Base-by-base conservation (phyloP, 164 flowering plant species). In the Piper longum region DNA sequence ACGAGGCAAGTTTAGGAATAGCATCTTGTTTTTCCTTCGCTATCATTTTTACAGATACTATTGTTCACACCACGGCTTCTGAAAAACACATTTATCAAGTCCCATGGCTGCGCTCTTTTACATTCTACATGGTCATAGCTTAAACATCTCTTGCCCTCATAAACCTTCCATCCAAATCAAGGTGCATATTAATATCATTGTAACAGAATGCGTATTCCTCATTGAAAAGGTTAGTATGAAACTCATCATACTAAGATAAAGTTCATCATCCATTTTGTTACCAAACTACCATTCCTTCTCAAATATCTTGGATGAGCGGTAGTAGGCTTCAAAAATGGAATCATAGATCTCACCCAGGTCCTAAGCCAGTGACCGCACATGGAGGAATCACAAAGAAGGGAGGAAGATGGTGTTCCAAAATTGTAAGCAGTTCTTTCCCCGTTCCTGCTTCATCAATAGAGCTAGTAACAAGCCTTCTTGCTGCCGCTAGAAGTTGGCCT, bases 401-500 rank as follows among this genome's bases (percentile, higher is more conserved):
- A 14, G 91, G 96, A 66, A 88, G 89, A 64, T 87, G 81, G 69
- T 78, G 95, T 82, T 88, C 90, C 82, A 91, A 73, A 72, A 81
- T 72, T 58, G 80, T 80, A 70, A 91, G 64, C 18, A 91, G 84
- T 65, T 88, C 85, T 64, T 68, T 68, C 56, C 82, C 78, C 43
- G 81, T 84, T 64, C 73, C 70, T 42, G 68, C 74, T 69, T 76
- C 87, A 51, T 80, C 87, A 1, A 77, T 64, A 4, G 63, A 69
- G 52, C 65, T 73, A 57, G 71, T 74, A 36, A 81, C 82, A 5
- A 91, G 86, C 78, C 87, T 79, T 67, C 79, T 80, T 2, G 77
- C 88, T 0, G 96, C 96, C 73, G 84, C 96, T 57, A 91, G 85
- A 5, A 91, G 90, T 68, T 84, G 87, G 5, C 98, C 98, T 70